These are phyloP conservation scores for Aureobasidium sp. DNA, from an alignment of 2,329 filamentous ascomycete genomes.

Conservation along the genomic window DNA sequence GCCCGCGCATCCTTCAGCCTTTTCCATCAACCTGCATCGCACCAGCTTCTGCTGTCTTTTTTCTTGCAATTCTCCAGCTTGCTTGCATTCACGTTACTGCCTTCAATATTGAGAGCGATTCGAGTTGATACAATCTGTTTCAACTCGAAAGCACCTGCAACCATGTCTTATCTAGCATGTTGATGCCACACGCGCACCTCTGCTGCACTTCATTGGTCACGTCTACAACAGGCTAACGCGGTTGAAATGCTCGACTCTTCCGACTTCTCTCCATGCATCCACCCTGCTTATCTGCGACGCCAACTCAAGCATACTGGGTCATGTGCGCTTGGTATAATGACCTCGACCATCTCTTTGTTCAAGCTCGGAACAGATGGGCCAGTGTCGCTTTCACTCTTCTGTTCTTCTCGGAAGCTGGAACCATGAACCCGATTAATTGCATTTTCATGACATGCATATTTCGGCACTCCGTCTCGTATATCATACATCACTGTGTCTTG, in stretches of 20 bases:
- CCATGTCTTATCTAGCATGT: conserved; percentile 1
- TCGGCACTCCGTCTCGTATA: not conserved
- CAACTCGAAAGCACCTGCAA: not conserved
- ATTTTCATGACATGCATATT: not conserved
- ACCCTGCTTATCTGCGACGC: not conserved
- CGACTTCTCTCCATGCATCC: conserved; percentile 5
- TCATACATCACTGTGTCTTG: not conserved
- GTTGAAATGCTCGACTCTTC: not conserved
- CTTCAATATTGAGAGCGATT: not conserved
- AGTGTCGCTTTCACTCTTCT: not conserved
- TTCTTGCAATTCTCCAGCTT: not conserved
- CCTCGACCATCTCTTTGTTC: not conserved
- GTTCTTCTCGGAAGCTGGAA: not conserved
- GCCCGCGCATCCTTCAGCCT: not conserved
- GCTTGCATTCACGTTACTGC: not conserved
- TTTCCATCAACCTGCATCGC: not conserved
- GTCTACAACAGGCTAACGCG: conserved; percentile 1
- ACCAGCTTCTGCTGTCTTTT: not conserved
- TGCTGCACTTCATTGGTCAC: conserved; percentile 6
- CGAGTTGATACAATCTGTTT: not conserved
- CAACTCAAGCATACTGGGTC: not conserved
- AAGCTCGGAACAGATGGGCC: not conserved
- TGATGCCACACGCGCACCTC: conserved; percentile 6
- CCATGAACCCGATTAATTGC: not conserved
- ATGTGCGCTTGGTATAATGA: not conserved